phyloP scores from a whole-genome alignment of 2,329 filamentous ascomycete genomes.

The Monilinia fructicola region DNA sequence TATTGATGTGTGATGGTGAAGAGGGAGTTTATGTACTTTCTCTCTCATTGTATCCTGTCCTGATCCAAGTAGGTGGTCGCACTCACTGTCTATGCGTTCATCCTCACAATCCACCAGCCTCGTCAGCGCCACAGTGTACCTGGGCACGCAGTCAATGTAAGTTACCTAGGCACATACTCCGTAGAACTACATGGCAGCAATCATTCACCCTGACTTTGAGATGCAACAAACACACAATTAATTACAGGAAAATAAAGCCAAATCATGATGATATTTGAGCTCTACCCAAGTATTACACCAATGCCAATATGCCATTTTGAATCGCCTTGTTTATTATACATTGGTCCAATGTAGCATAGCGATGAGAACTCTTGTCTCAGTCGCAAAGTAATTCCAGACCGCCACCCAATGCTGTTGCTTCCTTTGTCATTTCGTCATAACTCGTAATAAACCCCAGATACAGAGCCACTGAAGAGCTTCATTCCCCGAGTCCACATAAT shows the following conservation, averaged over 20 bases:
- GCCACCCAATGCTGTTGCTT: conserved; percentile 3
- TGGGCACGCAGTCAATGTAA: background rate
- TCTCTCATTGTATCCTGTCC: background rate
- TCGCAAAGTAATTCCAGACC: background rate
- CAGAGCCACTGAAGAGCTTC: background rate
- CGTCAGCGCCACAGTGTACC: conserved; percentile 13
- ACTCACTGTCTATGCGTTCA: background rate
- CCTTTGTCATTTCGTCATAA: conserved; percentile 16
- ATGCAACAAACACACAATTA: background rate
- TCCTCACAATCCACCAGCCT: conserved; percentile 9
- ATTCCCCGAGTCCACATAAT: background rate
- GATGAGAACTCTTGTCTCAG: conserved; percentile 12
- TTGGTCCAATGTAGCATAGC: conserved; percentile 6
- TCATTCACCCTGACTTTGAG: background rate
- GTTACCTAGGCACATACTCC: too few relatives aligned
- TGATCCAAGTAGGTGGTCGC: background rate
- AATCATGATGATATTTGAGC: background rate
- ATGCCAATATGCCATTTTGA: background rate
- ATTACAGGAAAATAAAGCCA: background rate
- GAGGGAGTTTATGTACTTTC: background rate
- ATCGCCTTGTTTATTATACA: conserved; percentile 22
- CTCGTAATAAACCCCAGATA: conserved; percentile 6
- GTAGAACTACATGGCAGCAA: background rate
- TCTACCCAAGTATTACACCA: background rate
- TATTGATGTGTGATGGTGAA: conserved; percentile 7